Evolutionary conservation across 1,284 basidiomycete genomes (phyloP), one percentile per base, ranked within the genome.

Genomic region (Malassezia nana): DNA sequence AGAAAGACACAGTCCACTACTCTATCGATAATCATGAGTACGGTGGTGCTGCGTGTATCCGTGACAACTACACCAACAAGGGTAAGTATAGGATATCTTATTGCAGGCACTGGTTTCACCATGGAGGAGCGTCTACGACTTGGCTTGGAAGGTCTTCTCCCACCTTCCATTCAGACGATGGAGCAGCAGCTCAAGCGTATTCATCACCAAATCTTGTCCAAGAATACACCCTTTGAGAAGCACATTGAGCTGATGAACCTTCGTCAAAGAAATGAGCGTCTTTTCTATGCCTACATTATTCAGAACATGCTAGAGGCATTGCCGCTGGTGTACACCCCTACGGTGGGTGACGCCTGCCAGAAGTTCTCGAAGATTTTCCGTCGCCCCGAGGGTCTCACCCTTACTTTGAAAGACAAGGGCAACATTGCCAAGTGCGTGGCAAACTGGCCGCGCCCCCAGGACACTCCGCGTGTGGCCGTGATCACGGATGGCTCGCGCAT

Each of bases 261-360:
- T 54, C 86, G 86, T 74, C 78, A 83, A 66, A 78, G 82, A 45
- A 84, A 89, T 67, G 80, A 81, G 10, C 75, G 80, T 53, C 81
- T 84, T 74, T 89, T 89, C 75, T 89, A 86, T 75, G 66, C 66
- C 10, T 62, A 69, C 40, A 61, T 76, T 43, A 62, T 75, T 10
- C 79, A 79, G 32, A 78, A 87, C 72, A 82, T 86, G 81, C 73
- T 82, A 15, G 78, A 72, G 77, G 62, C 69, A 49, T 50, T 64
- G 16, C 87, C 20, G 84, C 89, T 39, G 78, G 91, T 60, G 59
- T 94, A 94, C 76, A 94, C 91, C 0, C 90, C 90, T 0, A 84
- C 83, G 35, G 89, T 95, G 40, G 91, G 90, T 35, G 87, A 90
- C 68, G 89, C 87, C 1, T 92, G 88, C 75, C 76, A 88, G 62